Evolutionary conservation across 805 yeast species (phyloP), one percentile per base, ranked within the genome.

Genomic region (Hanseniaspora jakobsenii): DNA sequence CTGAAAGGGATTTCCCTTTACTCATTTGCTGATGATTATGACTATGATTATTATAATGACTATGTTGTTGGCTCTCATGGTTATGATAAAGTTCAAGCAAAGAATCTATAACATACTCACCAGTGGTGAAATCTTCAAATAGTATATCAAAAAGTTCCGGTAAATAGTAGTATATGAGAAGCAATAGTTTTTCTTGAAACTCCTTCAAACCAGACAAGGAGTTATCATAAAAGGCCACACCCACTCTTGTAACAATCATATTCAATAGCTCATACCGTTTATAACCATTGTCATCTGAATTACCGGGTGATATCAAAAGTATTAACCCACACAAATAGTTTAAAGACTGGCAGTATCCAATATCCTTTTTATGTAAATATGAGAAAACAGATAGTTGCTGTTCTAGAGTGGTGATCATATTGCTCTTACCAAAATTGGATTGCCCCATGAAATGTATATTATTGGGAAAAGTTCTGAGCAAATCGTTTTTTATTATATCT

Each of bases 261-360:
- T 40, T 29, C 12, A 40, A 19, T 3, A 40, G n/a, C 21, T 23
- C 29, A 21, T 40, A 27, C 14, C 36, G 32, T 14, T 22, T 40
- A 21, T 32, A 32, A 2, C 44, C 44, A 19, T 8, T 27, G 14
- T 19, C 22, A 34, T 40, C 38, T 14, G 28, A n/a, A 22, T 40
- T 32, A 16, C 18, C 13, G 9, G 44, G 44, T 5, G 44, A 40
- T 57, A 89, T 86, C 8, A 91, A 65, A 36, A 91, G 65, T 32
- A 91, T 62, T 47, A 86, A 68, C 0, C 96, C 98, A 2, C 94
- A 94, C 32, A 91, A 69, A 59, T 91, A 91, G 55, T 91, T 91
- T 57, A 91, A 71, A 13, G 95, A 83, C 59, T 91, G 98, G 61
- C 98, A 91, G 64, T 91, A 91, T 2, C 98, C 98, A 38, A 87